Conservation (phyloP, 1,284 basidiomycete genomes). For the Cryptococcus wingfieldii region DNA sequence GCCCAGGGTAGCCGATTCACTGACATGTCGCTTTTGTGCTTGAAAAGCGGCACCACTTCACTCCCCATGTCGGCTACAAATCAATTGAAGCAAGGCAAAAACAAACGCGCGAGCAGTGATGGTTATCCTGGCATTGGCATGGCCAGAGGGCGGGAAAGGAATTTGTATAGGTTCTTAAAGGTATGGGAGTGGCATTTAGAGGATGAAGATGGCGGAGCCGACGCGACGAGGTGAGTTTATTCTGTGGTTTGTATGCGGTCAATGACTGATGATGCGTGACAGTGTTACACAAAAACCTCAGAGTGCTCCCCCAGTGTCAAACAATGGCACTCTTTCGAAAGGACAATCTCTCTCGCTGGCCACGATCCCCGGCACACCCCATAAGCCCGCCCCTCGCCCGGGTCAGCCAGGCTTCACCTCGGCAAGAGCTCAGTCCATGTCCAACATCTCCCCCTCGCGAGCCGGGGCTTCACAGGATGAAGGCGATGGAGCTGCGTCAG, state of each 20-base stretch:
- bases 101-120: constrained; percentile 46
- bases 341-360: constrained; percentile 1
- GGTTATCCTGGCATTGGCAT: constrained; percentile 39
- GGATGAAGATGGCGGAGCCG: neutral
- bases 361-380: constrained; percentile 13
- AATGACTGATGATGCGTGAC: neutral
- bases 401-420: neutral
- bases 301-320: constrained; percentile 9
- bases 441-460: neutral
- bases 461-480: neutral
- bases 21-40: constrained; percentile 88
- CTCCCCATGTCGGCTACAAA: constrained; percentile 64
- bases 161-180: constrained; percentile 67
- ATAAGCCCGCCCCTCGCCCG: constrained; percentile 1
- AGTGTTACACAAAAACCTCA: neutral
- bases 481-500: neutral
- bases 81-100: constrained; percentile 1
- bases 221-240: constrained; percentile 75
- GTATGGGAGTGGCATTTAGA: constrained; percentile 71
- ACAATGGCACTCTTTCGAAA: no score
- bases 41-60: constrained; percentile 81
- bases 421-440: neutral
- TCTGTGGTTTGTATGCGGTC: neutral
- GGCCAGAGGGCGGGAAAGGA: constrained; percentile 49
- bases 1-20: constrained; percentile 58